Evolutionary conservation across 257 asterid genomes (phyloP), one percentile per base, ranked within the genome.

Genomic region (Gentiana dahurica): DNA sequence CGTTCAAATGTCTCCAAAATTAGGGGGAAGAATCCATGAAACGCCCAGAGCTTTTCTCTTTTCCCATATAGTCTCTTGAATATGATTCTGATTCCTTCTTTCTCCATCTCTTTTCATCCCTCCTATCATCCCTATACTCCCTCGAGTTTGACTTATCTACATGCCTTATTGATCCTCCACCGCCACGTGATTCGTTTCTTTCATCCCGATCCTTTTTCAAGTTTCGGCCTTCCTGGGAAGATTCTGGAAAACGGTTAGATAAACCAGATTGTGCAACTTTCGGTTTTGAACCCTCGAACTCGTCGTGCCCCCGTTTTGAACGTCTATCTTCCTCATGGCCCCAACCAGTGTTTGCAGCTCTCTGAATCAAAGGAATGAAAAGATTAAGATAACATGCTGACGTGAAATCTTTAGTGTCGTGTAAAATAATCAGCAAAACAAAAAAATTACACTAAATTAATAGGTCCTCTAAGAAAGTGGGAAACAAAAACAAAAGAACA

Each of bases 311-410:
- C 86, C 92, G 72, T 65, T 56, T 82, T 44, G 86, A 66, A 8
- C 11, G 80, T 65, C 79, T 69, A 62, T 82, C 94, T 66, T 84
- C 96, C 73, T 80, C 71, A n/a, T 77, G 85, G 54, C 98, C 98
- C 98, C 96, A 87, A 34, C 98, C 98, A 0, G 98, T 84, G 72
- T 90, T 84, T 56, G 96, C 95, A 63, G 98, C 98, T 76, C 98
- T 84, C 96, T 90, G 67, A 12, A 69, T 54, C 51, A 64, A 57
- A 44, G 37, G 24, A 24, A 51, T 32, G 55, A 37, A 65, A 49
- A n/a, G 34, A 53, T 33, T 13, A 60, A 54, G 50, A 36, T 32
- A 46, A 45, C 43, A 65, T 24, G 36, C 15, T 24, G 24, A 24
- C 24, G 24, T 24, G 24, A 36, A 33, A 54, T 54, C 2, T n/a